Evolutionary conservation across 1,284 basidiomycete genomes (phyloP).

Genomic region (Microbotryum scabiosae): DNA sequence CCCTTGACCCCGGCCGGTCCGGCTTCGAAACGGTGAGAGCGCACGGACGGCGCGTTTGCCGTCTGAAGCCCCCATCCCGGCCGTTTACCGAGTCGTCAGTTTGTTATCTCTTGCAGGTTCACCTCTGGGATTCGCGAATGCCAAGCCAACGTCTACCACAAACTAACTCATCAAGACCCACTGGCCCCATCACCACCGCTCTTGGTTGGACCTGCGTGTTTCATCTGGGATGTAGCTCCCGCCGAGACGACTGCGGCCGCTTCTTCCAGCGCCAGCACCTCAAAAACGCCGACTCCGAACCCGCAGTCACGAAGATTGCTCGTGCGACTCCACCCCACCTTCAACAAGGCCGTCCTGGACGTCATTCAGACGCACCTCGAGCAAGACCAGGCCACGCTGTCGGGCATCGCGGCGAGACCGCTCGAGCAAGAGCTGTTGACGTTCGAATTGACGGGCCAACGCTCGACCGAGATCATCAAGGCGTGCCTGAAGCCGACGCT

Average conservation of each 20-base stretch:
- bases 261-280: conserved; percentile 35
- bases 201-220: conserved; percentile 58
- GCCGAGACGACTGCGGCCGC: too few relatives aligned
- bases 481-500: conserved; percentile 57
- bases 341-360: conserved; percentile 43
- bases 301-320: conserved; percentile 49
- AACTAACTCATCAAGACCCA: not conserved
- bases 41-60: not conserved
- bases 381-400: not conserved
- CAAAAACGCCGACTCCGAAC: not conserved
- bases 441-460: conserved; percentile 79
- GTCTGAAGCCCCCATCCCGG: not conserved
- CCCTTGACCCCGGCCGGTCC: conserved; percentile 6
- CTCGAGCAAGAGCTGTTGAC: conserved; percentile 42
- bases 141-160: conserved; percentile 36
- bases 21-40: conserved; percentile 5
- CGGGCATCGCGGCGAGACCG: not conserved
- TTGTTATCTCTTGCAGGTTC: conserved; percentile 47
- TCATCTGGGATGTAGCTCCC: conserved; percentile 55
- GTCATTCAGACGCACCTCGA: conserved; percentile 50
- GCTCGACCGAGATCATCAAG: conserved; percentile 64
- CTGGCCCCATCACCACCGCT: conserved; percentile 21
- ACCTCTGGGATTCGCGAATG: conserved; percentile 44
- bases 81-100: conserved; percentile 15
- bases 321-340: conserved; percentile 68